phyloP scores from a whole-genome alignment of 768 basidiomycete genomes.

The Saitozyma podzolica region DNA sequence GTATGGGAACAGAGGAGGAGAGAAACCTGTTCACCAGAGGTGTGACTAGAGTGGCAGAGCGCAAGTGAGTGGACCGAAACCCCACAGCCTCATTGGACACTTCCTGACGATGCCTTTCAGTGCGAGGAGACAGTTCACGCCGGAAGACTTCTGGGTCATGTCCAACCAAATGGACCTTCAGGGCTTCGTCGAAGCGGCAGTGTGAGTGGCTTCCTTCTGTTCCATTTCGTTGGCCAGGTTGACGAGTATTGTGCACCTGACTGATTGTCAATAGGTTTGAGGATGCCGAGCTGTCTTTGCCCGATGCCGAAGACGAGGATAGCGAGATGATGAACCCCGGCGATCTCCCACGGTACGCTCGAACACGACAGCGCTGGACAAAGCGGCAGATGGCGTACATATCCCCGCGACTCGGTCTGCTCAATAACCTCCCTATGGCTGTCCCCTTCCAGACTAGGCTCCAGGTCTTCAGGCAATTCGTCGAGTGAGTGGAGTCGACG shows the following conservation, averaged over 20 bases:
- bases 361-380: slow-evolving; percentile 52
- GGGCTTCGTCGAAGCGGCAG: slow-evolving; percentile 78
- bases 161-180: slow-evolving; percentile 61
- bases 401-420: slow-evolving; percentile 80
- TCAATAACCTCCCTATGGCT: slow-evolving; percentile 94
- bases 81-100: neutral
- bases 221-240: slow-evolving; percentile 8
- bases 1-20: slow-evolving; percentile 63
- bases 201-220: slow-evolving; percentile 18
- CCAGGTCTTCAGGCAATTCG: slow-evolving; percentile 80
- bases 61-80: slow-evolving; percentile 68
- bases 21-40: slow-evolving; percentile 75
- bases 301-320: slow-evolving; percentile 9
- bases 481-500: slow-evolving; percentile 52
- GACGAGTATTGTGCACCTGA: too few species aligned
- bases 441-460: slow-evolving; percentile 92
- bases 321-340: slow-evolving; percentile 30
- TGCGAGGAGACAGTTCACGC: slow-evolving; percentile 79
- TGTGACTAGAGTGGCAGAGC: slow-evolving; percentile 75
- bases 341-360: slow-evolving; percentile 39
- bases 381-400: slow-evolving; percentile 73
- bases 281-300: neutral
- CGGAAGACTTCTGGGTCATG: slow-evolving; percentile 79
- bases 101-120: slow-evolving; percentile 54
- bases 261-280: too few species aligned